Evolutionary conservation across 2,329 filamentous ascomycete genomes (phyloP).

Genomic region (Cylindrodendrum hubeiense): DNA sequence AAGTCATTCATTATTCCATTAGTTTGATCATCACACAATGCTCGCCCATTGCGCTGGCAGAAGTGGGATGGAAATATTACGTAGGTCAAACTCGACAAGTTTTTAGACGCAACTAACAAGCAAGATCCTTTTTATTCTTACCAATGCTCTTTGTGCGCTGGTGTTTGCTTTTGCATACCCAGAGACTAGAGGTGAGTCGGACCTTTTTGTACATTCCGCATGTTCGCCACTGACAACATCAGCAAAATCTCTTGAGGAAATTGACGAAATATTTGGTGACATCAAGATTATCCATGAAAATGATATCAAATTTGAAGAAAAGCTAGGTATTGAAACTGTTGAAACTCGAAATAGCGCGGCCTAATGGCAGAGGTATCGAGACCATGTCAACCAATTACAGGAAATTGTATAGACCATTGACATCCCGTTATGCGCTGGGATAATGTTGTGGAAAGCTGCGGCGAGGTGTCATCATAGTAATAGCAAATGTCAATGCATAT

Average conservation of each 20-base stretch:
- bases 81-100: slow-evolving; percentile 16
- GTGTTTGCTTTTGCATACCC: slow-evolving; percentile 53
- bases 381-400: too few relatives aligned
- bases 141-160: slow-evolving; percentile 52
- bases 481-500: too few relatives aligned
- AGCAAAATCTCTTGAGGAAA: slow-evolving; percentile 56
- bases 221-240: slow-evolving; percentile 29
- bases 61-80: slow-evolving; percentile 57
- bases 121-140: slow-evolving; percentile 54
- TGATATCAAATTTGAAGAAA: slow-evolving; percentile 38
- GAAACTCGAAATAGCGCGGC: slow-evolving; percentile 19
- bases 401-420: too few relatives aligned
- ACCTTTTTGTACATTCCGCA: fast-evolving
- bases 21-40: slow-evolving; percentile 56
- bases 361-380: too few relatives aligned
- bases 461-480: too few relatives aligned
- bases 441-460: too few relatives aligned
- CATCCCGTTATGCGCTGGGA: too few relatives aligned
- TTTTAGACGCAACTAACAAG: not conserved
- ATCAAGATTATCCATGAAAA: slow-evolving; percentile 45
- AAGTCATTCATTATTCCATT: slow-evolving; percentile 56
- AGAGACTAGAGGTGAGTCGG: slow-evolving; percentile 50
- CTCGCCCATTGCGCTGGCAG: slow-evolving; percentile 53
- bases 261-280: slow-evolving; percentile 56
- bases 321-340: slow-evolving; percentile 24